Conservation (phyloP, 2,329 filamentous ascomycete species). For the Xenoacremonium recifei region DNA sequence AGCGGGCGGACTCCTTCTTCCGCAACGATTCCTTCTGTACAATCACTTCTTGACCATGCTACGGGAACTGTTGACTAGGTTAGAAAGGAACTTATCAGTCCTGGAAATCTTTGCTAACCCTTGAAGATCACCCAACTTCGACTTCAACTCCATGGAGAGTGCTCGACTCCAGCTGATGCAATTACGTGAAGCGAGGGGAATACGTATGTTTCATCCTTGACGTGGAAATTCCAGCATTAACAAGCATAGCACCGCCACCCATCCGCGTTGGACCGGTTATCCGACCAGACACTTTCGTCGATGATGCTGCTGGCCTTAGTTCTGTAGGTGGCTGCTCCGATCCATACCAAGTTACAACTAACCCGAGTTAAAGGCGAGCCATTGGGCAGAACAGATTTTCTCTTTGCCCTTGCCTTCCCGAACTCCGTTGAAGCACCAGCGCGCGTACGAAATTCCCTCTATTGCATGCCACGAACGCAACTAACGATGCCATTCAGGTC, state of each 20-base stretch:
- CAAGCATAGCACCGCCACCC: slow-evolving; percentile 34
- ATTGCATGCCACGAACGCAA: not conserved
- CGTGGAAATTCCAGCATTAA: slow-evolving; percentile 2
- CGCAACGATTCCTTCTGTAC: slow-evolving; percentile 54
- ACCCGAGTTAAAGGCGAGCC: slow-evolving; percentile 39
- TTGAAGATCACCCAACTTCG: slow-evolving; percentile 47
- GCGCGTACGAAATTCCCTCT: slow-evolving; percentile 23
- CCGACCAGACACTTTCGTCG: slow-evolving; percentile 31
- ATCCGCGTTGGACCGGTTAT: slow-evolving; percentile 33
- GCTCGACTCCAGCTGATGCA: slow-evolving; percentile 48
- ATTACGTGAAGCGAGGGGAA: slow-evolving; percentile 51
- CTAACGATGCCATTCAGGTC: slow-evolving; percentile 34
- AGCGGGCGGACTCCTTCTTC: slow-evolving; percentile 48
- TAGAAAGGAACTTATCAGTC: slow-evolving; percentile 14
- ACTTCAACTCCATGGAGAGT: slow-evolving; percentile 53
- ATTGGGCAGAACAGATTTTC: slow-evolving; percentile 64
- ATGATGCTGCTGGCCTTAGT: slow-evolving; percentile 19
- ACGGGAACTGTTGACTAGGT: slow-evolving; percentile 52
- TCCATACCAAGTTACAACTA: slow-evolving; percentile 2
- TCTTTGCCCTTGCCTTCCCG: slow-evolving; percentile 50
- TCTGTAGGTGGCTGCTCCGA: slow-evolving; percentile 11
- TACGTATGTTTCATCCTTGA: slow-evolving; percentile 39
- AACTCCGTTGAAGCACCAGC: slow-evolving; percentile 46
- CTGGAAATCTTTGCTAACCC: slow-evolving; percentile 18
- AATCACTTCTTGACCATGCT: slow-evolving; percentile 53